Base-by-base conservation (phyloP, 208 protist genomes). In the Crithidia brevicula region DNA sequence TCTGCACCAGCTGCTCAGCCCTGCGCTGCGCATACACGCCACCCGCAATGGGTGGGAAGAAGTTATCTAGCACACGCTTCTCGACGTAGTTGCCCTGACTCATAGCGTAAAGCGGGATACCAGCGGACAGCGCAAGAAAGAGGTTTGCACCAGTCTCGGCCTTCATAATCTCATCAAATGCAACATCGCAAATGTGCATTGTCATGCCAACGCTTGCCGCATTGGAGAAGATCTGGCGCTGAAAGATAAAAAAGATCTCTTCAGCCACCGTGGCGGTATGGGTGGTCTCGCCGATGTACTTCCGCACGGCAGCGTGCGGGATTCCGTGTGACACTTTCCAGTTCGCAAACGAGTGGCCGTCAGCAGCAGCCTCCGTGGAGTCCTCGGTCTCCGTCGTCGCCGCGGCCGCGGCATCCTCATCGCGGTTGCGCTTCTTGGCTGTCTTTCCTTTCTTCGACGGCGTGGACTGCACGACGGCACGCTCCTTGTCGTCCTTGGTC, bases 51-150 rank as follows among this genome's bases (percentile, higher is more conserved):
- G 90, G 90, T 2, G 87, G 80, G 64, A 95, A 92, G 74, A 93
- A 95, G 64, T 86, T 79, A 59, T 95, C 87, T 36, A 95, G 72
- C 72, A 93, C 90, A 10, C 87, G 90, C 77, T 95, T 95, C 63
- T 95, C 90, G 42, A 95, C 79, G 76, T 78, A 95, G 66, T 93
- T 92, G 18, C 86, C 86, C 33, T 83, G 85, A 58, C 85, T 92
- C 90, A 95, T 93, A 20, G 90, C 87, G 66, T 89, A 89, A 28
- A 93, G 79, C 20, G 85, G 85, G 10, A 93, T 81, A 23, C 82
- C 84, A 34, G 80, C 81, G 20, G 85, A 69, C 47, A 93, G 52
- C 20, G 69, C 74, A 20, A 93, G 67, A 47, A 93, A 95, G 28
- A 95, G 81, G 18, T 72, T 43, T 11, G 70, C 54, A 13, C 74